Conservation (phyloP, 139 green algal genomes). For the Eudorina sp. region DNA sequence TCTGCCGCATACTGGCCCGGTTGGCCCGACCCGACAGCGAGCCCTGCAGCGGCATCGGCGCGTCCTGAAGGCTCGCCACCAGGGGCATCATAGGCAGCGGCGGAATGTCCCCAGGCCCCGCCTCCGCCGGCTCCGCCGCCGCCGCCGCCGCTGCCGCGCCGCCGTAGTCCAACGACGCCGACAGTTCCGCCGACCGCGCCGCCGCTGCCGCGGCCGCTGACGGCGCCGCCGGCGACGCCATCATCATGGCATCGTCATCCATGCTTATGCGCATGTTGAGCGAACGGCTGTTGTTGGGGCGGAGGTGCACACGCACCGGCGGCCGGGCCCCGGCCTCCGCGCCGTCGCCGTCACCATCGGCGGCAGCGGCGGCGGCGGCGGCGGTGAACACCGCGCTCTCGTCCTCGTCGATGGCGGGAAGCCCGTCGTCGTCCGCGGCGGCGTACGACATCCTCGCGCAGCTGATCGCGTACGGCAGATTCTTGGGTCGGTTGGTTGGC, state of each 20-base stretch:
- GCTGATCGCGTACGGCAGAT: too few relatives aligned
- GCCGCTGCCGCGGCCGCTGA: not conserved
- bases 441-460: too few relatives aligned
- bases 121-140: not conserved
- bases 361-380: not conserved
- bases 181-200: not conserved
- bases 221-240: not conserved
- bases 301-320: slow-evolving; percentile 26
- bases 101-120: not conserved
- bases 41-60: slow-evolving; percentile 10
- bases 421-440: too few relatives aligned
- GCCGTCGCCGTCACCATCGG: not conserved
- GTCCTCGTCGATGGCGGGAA: slow-evolving; percentile 9
- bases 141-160: not conserved
- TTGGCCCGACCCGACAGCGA: slow-evolving; percentile 12
- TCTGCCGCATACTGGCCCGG: not conserved
- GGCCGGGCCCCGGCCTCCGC: not conserved
- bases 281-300: not conserved
- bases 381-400: not conserved
- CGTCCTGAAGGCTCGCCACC: not conserved
- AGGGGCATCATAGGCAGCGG: too few relatives aligned
- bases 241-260: slow-evolving; percentile 13
- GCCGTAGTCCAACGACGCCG: not conserved
- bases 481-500: too few relatives aligned
- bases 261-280: slow-evolving; percentile 9